Evolutionary conservation across 495 filamentous ascomycete species (phyloP), one percentile per base, ranked within the genome.

Genomic region (Letharia columbiana): DNA sequence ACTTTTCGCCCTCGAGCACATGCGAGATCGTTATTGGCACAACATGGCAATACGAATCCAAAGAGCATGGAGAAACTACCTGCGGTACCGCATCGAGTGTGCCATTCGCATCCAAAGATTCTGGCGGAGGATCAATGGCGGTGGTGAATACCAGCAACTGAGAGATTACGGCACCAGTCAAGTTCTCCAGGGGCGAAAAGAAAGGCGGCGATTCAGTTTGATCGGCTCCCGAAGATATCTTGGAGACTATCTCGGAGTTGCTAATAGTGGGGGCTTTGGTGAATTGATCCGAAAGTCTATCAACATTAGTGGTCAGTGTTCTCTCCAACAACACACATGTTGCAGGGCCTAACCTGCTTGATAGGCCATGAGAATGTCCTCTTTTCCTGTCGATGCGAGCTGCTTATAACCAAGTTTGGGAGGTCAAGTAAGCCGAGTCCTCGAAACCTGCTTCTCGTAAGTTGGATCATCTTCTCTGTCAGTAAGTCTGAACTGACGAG

Each of bases 31-130:
- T 33, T 98, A 97, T 76, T 98, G 93, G 92, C 91, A 96, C 75
- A 99, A 98, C 77, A 98, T 99, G 94, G 93, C 94, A 10, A 96
- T 92, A 60, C 85, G 95, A 41, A 98, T 99, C 68, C 95, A 99
- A 75, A 85, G 95, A 66, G 93, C 94, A 68, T 99, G 95, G 95
- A 83, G 95, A 66, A 96, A 96, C 67, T 98, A 96, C 69, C 81
- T 98, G 45, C 85, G 92, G 17, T 97, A 98, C 75, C 83, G 95
- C 37, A 89, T 87, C 17, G 94, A 98, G 76, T 91, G 91, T 68
- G 94, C 94, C 13, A 96, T 87, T 33, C 84, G 95, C 10, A 98
- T 99, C 62, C 95, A 98, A 72, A 84, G 91, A 52, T 91, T 93
- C 78, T 98, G 95, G 94, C 83, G 94, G 65, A 92, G 91, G 75